Evolutionary conservation across 2,329 filamentous ascomycete species (phyloP), one percentile per base, ranked within the genome.

Genomic region (Rhinocladiella similis): DNA sequence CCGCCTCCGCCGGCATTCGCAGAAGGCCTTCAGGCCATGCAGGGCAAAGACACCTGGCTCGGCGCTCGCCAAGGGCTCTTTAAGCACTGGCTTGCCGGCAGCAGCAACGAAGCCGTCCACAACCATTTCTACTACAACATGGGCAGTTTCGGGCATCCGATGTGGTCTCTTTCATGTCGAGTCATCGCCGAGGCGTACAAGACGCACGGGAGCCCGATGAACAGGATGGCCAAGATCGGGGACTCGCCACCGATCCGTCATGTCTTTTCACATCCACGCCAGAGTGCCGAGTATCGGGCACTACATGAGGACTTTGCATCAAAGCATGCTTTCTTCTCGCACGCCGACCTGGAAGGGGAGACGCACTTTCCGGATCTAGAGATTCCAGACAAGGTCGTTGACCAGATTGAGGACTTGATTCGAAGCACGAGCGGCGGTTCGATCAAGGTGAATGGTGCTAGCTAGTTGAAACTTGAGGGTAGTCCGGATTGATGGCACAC

Each of bases 361-460:
- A 58, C 50, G 20, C 46, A 57, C 47, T 57, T 57, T 25, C 54
- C 54, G 1, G 51, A 48, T 27, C 42, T 57, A 27, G 57, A 60
- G 39, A 39, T 57, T 27, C 57, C 50, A 19, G 19, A 53, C 9
- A 35, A 18, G 19, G 39, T 47, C 2, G 36, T 45, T 27, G 50
- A 18, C 4, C 35, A 53, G 39, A 25, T 53, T 25, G 50, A 53
- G 27, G 41, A 46, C 18, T 27, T 53, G 22, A 53, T 53, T 47
- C 48, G 41, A 4, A 38, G 33, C n/a, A 36, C 5, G 13, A 20
- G n/a, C 14, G 25, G 16, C 7, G 16, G 33, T 35, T 3, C 33
- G 19, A 25, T 46, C 43, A 25, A 25, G 43, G 43, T 19, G 19
- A 46, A 46, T 46, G 43, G 43, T 6, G 12, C 19, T 16, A 46